Evolutionary conservation across 2,329 filamentous ascomycete species (phyloP), one percentile per base, ranked within the genome.

Genomic region (Hansfordia pulvinata): DNA sequence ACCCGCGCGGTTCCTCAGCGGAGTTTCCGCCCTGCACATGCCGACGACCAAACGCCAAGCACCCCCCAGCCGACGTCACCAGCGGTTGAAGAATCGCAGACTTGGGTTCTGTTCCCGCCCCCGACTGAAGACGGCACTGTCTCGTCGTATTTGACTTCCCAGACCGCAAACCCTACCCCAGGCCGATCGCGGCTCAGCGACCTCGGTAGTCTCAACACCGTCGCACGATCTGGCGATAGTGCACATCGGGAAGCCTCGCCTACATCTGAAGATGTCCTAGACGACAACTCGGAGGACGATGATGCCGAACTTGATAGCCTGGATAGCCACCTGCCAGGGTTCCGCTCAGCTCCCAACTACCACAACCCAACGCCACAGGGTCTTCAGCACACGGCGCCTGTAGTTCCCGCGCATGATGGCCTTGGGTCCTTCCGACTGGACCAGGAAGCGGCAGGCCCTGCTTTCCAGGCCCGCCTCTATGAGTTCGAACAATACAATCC

Each of bases 51-150:
- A 19, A 44, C 53, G 17, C 50, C 53, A 14, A 35, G 42, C 25
- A 37, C 40, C 26, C 47, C 48, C 31, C 44, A 42, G 36, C 43
- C 41, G 30, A 30, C 38, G 32, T 37, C 49, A 19, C 52, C 53
- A 25, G 42, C 44, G 22, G 56, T 73, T 32, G 73, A 81, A 34
- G 78, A 86, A 37, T 78, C 82, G 9, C 79, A 90, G 52, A 88
- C 93, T 68, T 98, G 90, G 90, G 79, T 96, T 29, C 72, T 98
- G 37, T 98, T 98, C 60, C 82, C 85, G 6, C 83, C 83, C 2
- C 64, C 66, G 7, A 74, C 75, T 35, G 67, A 64, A 32, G 58
- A 62, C 18, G 55, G 54, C 24, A 68, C 64, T 4, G 76, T 79
- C 12, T 65, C 66, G 8, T 74, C 74, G 5, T 75, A 78, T 34